Base-by-base conservation (phyloP, 2,329 filamentous ascomycete genomes). In the Coniella vitis region DNA sequence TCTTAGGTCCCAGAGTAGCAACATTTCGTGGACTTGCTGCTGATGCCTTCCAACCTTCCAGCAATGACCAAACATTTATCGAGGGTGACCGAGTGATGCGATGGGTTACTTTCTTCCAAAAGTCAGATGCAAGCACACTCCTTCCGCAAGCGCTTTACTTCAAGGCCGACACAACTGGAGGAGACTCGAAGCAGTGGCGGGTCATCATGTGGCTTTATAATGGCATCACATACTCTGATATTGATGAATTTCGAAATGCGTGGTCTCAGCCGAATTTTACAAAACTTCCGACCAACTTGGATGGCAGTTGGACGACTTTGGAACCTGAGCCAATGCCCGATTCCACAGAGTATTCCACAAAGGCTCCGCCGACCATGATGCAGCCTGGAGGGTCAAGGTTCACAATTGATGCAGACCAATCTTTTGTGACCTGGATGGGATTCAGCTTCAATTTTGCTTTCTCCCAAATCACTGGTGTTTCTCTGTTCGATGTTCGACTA, bases 131-230 rank as follows among this genome's bases (percentile, higher is more conserved):
- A 9, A 58, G 60, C 34, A 71, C 70, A 2, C 59, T 75, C 12
- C 60, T 74, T 10, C 73, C 74, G 2, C 68, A 72, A 2, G 70
- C 70, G 2, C 56, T 77, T 1, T 69, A 63, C 47, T 62, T 71
- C 56, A 65, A 66, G 56, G 61, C 64, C 2, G 72, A 81, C 52
- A 59, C 77, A 1, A 78, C 73, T 0, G 73, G 74, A 0, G 66
- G 72, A 5, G 71, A 79, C 51, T 69, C 72, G 8, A 63, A 65
- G 13, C 62, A 72, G 32, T 81, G 78, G 78, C 64, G 58, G 13
- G 58, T 77, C 0, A 63, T 68, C 16, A 73, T 72, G 2, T 80
- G 76, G 73, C 69, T 75, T 14, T 80, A 78, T 56, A 72, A 77
- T 49, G 69, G 70, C 38, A 59, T 73, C n/a, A 73, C 73, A 52